Percentiles rank a stretch among this genome's conserved stretches.
Conservation (phyloP, 2,329 filamentous ascomycete species). For the Neurospora sp. region DNA sequence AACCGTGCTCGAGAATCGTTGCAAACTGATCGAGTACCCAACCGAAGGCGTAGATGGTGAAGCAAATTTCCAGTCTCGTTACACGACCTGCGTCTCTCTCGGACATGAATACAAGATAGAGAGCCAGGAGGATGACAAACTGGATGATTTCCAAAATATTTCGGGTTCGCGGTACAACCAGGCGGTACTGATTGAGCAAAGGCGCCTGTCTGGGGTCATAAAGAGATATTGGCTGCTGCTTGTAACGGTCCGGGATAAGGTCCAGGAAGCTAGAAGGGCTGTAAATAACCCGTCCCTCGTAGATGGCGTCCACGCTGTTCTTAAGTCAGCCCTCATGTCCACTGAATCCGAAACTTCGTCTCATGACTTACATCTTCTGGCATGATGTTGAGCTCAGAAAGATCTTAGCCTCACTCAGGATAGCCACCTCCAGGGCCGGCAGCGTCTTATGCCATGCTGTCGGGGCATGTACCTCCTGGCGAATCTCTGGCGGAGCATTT, state of each 20-base stretch:
- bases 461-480: slow-evolving; percentile 43
- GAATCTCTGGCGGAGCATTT: slow-evolving; percentile 61
- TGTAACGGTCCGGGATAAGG: slow-evolving; percentile 78
- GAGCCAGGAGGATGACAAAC: slow-evolving; percentile 55
- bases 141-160: slow-evolving; percentile 67
- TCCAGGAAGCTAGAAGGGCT: slow-evolving; percentile 75
- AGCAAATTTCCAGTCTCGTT: slow-evolving; percentile 51
- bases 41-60: slow-evolving; percentile 64
- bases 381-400: slow-evolving; percentile 70
- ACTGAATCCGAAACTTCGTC: not conserved
- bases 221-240: slow-evolving; percentile 69
- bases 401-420: slow-evolving; percentile 69
- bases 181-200: slow-evolving; percentile 72
- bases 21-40: slow-evolving; percentile 73
- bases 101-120: slow-evolving; percentile 67
- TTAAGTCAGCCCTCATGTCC: not conserved
- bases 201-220: slow-evolving; percentile 70
- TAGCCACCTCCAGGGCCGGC: slow-evolving; percentile 73
- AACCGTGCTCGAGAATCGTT: slow-evolving; percentile 64
- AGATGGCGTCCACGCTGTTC: slow-evolving; percentile 62
- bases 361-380: slow-evolving; percentile 53
- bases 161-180: slow-evolving; percentile 70
- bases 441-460: slow-evolving; percentile 48
- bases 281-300: slow-evolving; percentile 70
- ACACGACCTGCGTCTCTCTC: slow-evolving; percentile 49